Percentiles rank a stretch among this genome's conserved stretches.
Evolutionary conservation across 306 rosid genomes (phyloP).

Genomic region (Cyamopsis tetragonoloba): DNA sequence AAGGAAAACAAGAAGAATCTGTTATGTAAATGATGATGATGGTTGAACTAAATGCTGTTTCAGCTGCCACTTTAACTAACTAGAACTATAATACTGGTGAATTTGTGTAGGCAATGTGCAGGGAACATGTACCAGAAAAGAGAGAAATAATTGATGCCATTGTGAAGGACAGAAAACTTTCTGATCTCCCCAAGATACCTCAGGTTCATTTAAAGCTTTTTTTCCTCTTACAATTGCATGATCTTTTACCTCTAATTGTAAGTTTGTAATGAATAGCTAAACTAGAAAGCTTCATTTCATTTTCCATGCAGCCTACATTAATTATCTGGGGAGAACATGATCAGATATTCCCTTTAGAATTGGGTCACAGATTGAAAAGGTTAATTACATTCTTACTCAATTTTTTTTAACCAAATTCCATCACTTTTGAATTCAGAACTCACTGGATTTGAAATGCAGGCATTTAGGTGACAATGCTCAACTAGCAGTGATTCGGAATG

Average conservation of each 20-base stretch:
- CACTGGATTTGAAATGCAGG: conserved; percentile 35
- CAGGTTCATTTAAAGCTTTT: conserved; percentile 53
- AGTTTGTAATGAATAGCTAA: background rate
- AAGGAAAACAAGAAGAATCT: background rate
- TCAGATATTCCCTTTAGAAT: conserved; percentile 61
- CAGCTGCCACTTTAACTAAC: background rate
- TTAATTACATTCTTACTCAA: conserved; percentile 24
- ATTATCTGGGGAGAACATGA: conserved; percentile 88
- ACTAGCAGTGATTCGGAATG: conserved; percentile 56
- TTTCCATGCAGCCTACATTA: conserved; percentile 56
- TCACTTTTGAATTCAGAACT: background rate
- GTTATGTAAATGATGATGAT: background rate
- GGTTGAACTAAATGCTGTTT: background rate
- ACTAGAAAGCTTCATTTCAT: background rate
- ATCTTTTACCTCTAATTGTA: background rate
- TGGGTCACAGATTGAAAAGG: conserved; percentile 69
- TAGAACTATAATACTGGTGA: conserved; percentile 22
- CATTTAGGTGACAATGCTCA: conserved; percentile 67
- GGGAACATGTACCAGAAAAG: conserved; percentile 58
- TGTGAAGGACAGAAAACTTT: conserved; percentile 52
- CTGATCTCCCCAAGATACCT: conserved; percentile 58
- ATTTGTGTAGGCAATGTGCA: conserved; percentile 65
- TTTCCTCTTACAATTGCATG: background rate
- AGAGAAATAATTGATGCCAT: conserved; percentile 64
- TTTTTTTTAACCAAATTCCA: background rate